These are phyloP conservation scores for Phaeotremella fagi DNA, from an alignment of 768 basidiomycete genomes.

Conservation along the genomic window DNA sequence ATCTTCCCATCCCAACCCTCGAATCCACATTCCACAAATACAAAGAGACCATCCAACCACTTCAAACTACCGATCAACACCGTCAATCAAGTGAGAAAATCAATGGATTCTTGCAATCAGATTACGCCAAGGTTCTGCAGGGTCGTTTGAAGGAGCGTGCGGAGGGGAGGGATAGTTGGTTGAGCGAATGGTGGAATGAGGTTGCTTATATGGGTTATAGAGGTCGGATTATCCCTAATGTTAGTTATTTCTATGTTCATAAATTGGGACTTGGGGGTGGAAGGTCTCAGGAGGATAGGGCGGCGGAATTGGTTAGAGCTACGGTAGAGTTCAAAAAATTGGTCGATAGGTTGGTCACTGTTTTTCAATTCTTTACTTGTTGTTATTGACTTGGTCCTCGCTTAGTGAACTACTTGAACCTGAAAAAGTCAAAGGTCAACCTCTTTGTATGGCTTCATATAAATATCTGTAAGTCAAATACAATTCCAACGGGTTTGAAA, in stretches of 20 bases:
- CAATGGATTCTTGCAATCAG: constrained; percentile 64
- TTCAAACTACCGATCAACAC: constrained; percentile 63
- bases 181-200: constrained; percentile 99
- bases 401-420: constrained; percentile 74
- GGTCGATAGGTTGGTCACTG: constrained; percentile 63
- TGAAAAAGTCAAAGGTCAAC: constrained; percentile 66
- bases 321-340: constrained; percentile 78
- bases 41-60: constrained; percentile 75
- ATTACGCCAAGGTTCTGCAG: constrained; percentile 69
- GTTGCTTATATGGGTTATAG: constrained; percentile 80
- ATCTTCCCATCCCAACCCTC: constrained; percentile 78
- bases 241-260: constrained; percentile 94
- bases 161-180: constrained; percentile 65
- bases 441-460: constrained; percentile 90
- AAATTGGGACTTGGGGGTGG: constrained; percentile 56
- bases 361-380: neutral
- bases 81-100: constrained; percentile 59
- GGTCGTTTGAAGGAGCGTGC: constrained; percentile 71
- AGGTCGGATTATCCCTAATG: constrained; percentile 84
- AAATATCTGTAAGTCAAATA: constrained; percentile 68
- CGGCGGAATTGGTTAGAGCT: constrained; percentile 77
- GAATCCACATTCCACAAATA: constrained; percentile 80
- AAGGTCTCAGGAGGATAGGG: constrained; percentile 60
- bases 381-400: neutral
- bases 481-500: neutral